A percentile compares a stretch with the other conserved stretches of the same genome.
phyloP scores from a whole-genome alignment of 305 asterid species.

The Striga hermonthica region DNA sequence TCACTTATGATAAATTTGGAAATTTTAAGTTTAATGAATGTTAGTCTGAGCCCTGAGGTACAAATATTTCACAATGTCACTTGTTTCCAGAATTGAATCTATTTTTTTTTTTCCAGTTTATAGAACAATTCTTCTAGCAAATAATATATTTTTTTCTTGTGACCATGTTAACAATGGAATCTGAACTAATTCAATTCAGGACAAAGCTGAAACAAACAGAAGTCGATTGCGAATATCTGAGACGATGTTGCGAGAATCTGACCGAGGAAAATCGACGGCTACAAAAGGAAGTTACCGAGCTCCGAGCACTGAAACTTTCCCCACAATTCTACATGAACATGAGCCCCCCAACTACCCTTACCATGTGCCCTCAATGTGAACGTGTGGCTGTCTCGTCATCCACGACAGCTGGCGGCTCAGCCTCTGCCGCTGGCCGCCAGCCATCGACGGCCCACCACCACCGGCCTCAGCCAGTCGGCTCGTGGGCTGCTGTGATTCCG shows the following conservation, averaged over 20 bases:
- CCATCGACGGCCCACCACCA: constrained; percentile 36
- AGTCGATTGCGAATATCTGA: constrained; percentile 83
- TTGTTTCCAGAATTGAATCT: too few species aligned
- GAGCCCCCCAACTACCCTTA: constrained; percentile 95
- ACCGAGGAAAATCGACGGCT: constrained; percentile 78
- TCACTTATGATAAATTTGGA: too few species aligned
- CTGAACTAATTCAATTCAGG: constrained; percentile 47
- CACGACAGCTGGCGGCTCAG: neutral
- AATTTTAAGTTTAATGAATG: too few species aligned
- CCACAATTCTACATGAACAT: constrained; percentile 88
- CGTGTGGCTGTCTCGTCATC: constrained; percentile 65
- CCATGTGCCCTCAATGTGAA: constrained; percentile 97
- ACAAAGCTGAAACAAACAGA: constrained; percentile 97
- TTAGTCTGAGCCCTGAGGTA: too few species aligned
- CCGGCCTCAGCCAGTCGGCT: constrained; percentile 34
- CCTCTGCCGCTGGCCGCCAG: constrained; percentile 8
- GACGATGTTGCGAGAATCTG: constrained; percentile 82
- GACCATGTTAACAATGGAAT: too few species aligned
- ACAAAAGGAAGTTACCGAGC: constrained; percentile 83
- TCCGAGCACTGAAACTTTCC: constrained; percentile 74
- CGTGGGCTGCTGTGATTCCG: constrained; percentile 55
- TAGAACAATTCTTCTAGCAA: too few species aligned
- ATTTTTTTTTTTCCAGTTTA: too few species aligned
- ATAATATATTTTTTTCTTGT: neutral
- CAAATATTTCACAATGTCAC: too few species aligned